Base-by-base conservation (phyloP, 176 grass and related monocot species). In the sorghum (Sorghum bicolor) region DNA sequence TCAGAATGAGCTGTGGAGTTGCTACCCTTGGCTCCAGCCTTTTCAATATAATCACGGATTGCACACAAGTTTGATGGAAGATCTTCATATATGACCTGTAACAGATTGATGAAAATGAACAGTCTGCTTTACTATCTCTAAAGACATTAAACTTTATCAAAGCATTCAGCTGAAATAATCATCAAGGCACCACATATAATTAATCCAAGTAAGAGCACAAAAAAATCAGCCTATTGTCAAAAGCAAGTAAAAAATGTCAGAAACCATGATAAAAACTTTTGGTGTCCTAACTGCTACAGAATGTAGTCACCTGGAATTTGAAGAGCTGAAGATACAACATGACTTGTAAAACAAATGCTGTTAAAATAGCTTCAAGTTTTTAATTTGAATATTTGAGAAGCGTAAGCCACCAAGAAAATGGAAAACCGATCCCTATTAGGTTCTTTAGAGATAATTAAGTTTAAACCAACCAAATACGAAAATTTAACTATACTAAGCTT, bases 31-130 rank as follows among this genome's bases (percentile, higher is more conserved):
- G 81, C 80, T 90, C 84, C 83, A 8, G 65, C 79, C 64, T 87
- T 90, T 76, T 95, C 96, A 45, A 95, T 80, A 64, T 88, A 95
- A 92, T 98, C 96, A 78, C 93, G 96, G 55, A 98, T 98, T 22
- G 96, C 91, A 83, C 96, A 94, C 69, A 98, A 88, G 77, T 98
- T 98, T 82, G 96, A 98, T 62, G 96, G 93, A 64, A 98, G 89
- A 75, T 98, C 93, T 93, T 98, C 91, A 50, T 95, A 98, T 84
- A 98, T 98, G 69, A 98, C 93, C 96, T 98, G 83, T 78, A 84
- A 84, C 67, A 64, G 34, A 58, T 48, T 37, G 22, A 57, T 24
- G 70, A 78, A 57, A 90, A 22, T n/a, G 67, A 68, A 70, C 1
- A 28, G 4, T n/a, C 34, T 37, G 10, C 22, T 72, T 20, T 73